Evolutionary conservation across 2,329 filamentous ascomycete species (phyloP).

Genomic region (Venturiaceae sp.): DNA sequence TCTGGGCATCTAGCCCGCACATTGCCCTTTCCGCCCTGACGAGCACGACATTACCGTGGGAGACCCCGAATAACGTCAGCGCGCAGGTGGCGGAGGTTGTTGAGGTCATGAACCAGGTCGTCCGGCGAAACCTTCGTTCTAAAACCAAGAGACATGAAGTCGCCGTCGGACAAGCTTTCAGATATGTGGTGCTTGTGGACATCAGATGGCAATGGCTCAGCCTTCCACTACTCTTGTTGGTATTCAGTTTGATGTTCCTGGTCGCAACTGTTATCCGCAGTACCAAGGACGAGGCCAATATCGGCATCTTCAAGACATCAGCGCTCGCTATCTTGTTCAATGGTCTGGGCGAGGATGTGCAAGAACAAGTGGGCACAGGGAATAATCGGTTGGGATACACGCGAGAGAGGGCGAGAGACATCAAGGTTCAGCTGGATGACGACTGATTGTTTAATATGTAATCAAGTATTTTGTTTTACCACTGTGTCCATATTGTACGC

Average conservation of each 20-base stretch:
- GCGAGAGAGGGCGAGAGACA: not conserved
- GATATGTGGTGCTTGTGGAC: conserved; percentile 10
- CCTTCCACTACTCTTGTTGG: conserved; percentile 16
- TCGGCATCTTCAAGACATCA: conserved; percentile 22
- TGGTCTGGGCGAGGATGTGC: conserved; percentile 13
- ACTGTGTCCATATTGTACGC: not conserved
- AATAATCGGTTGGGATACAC: not conserved
- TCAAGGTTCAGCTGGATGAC: not conserved
- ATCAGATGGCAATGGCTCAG: conserved; percentile 19
- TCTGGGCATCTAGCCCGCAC: too few relatives aligned
- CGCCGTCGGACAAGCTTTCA: conserved; percentile 9
- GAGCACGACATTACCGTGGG: not conserved
- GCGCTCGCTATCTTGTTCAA: conserved; percentile 20
- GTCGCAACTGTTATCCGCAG: conserved; percentile 16
- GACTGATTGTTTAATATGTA: not conserved
- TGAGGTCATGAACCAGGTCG: not conserved
- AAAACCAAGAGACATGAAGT: not conserved
- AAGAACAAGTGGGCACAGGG: not conserved
- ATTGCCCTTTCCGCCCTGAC: not conserved
- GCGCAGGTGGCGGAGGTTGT: conserved; percentile 3
- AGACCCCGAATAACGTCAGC: conserved; percentile 13
- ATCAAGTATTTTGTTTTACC: not conserved
- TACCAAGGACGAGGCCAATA: conserved; percentile 6
- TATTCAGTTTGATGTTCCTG: conserved; percentile 17
- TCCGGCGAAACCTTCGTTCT: not conserved